Percentiles rank a stretch among this genome's conserved stretches.
These are phyloP conservation scores for Sugiyamaella qingdaonensis DNA, from an alignment of 805 yeast species.

Conservation along the genomic window DNA sequence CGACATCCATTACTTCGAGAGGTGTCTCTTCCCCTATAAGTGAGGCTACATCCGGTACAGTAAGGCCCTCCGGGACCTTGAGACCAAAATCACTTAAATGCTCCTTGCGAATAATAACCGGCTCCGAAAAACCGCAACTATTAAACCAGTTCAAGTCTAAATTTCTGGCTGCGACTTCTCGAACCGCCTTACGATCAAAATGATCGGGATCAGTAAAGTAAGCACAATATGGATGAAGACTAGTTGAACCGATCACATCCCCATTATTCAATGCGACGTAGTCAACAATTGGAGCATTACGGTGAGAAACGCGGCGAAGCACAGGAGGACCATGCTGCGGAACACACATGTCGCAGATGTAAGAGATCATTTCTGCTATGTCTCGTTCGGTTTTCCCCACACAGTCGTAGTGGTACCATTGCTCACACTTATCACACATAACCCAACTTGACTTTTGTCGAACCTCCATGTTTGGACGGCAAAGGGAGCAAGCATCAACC, in stretches of 20 bases:
- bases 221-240: slow-evolving; percentile 52
- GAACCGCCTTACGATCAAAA: slow-evolving; percentile 31
- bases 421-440: slow-evolving; percentile 49
- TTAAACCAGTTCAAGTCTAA: slow-evolving; percentile 38
- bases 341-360: slow-evolving; percentile 53
- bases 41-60: slow-evolving; percentile 53
- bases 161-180: slow-evolving; percentile 31
- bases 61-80: slow-evolving; percentile 51
- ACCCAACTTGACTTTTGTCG: slow-evolving; percentile 40
- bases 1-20: slow-evolving; percentile 85
- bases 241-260: slow-evolving; percentile 45
- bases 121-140: slow-evolving; percentile 36
- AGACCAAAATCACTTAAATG: slow-evolving; percentile 40
- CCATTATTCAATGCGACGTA: slow-evolving; percentile 79
- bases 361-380: slow-evolving; percentile 41
- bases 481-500: background rate
- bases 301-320: slow-evolving; percentile 48
- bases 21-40: slow-evolving; percentile 58
- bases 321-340: slow-evolving; percentile 46
- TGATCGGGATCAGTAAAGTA: slow-evolving; percentile 16
- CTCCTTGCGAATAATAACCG: slow-evolving; percentile 42
- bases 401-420: slow-evolving; percentile 55
- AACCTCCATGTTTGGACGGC: background rate
- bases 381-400: slow-evolving; percentile 36
- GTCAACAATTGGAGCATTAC: slow-evolving; percentile 58